Conservation (phyloP, 371 early-diverging fungal genomes). For the Encephalitozoon romaleae region DNA sequence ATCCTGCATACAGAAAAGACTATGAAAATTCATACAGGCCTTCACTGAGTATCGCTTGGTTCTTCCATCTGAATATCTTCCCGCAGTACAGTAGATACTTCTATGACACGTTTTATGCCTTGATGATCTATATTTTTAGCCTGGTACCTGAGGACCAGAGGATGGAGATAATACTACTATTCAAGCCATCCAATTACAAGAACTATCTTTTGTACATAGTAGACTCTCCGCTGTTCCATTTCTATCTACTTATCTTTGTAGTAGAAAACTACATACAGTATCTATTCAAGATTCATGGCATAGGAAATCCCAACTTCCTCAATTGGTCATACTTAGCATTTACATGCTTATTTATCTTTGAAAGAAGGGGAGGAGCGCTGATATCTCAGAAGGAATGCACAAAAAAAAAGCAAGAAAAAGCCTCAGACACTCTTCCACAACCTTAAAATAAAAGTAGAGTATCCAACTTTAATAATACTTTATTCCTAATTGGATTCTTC, state of each 20-base stretch:
- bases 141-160: background rate
- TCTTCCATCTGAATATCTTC: constrained; percentile 16
- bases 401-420: background rate
- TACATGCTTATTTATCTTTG: constrained; percentile 9
- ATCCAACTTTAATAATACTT: constrained; percentile 3
- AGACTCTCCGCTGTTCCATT: background rate
- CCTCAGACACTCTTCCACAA: background rate
- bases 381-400: background rate
- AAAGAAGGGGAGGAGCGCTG: background rate
- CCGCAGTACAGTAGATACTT: background rate
- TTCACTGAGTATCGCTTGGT: constrained; percentile 25
- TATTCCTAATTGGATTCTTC: background rate
- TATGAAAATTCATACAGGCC: constrained; percentile 2
- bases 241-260: constrained; percentile 5
- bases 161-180: constrained; percentile 2
- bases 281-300: constrained; percentile 3
- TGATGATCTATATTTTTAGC: background rate
- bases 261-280: constrained; percentile 5
- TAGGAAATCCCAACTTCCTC: constrained; percentile 33
- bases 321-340: constrained; percentile 11
- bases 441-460: background rate
- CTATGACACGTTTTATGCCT: constrained; percentile 6
- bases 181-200: constrained; percentile 19
- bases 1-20: background rate
- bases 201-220: constrained; percentile 8